Evolutionary conservation across 257 asterid genomes (phyloP), one percentile per base, ranked within the genome.

Genomic region (Scutellaria baicalensis): DNA sequence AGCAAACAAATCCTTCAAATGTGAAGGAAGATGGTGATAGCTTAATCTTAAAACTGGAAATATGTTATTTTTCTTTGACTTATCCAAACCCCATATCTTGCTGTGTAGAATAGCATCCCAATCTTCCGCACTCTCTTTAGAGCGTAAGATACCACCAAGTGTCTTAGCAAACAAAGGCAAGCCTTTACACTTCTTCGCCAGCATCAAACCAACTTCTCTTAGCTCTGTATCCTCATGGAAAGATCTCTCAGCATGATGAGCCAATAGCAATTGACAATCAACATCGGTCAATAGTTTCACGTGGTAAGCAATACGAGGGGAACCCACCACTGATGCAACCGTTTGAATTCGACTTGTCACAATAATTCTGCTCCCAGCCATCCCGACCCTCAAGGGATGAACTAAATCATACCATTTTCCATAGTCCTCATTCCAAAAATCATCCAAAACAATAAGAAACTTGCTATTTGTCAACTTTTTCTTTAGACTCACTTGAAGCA

Each of bases 91-190:
- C 94, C 94, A 84, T 58, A 87, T 73, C 61, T 78, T 80, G 71
- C 94, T 85, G 11, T 76, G 60, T 11, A 82, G 72, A 59, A 87
- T 85, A 12, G 64, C 74, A 0, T 56, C 66, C 94, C 94, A 87
- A 51, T 77, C 89, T 18, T 77, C 70, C 79, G 68, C 74, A 14
- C 73, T 80, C 38, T 63, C 78, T 65, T 81, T 87, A 45, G 82
- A 48, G 68, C 89, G 80, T 45, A 87, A 64, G 16, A 87, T 71
- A 33, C 89, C 87, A 17, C 91, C 91, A 16, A 87, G 89, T 42
- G 89, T 75, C 80, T 81, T 83, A 35, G 94, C 91, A 0, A 85
- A 91, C 80, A 87, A 78, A 66, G 94, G 94, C 80, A 87, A 84
- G 31, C 94, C 94, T 75, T 73, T 80, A 55, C 94, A 85, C 78